Evolutionary conservation across 129 eudicot genomes (phyloP), one percentile per base, ranked within the genome.

Genomic region (Helianthus tuberosus): DNA sequence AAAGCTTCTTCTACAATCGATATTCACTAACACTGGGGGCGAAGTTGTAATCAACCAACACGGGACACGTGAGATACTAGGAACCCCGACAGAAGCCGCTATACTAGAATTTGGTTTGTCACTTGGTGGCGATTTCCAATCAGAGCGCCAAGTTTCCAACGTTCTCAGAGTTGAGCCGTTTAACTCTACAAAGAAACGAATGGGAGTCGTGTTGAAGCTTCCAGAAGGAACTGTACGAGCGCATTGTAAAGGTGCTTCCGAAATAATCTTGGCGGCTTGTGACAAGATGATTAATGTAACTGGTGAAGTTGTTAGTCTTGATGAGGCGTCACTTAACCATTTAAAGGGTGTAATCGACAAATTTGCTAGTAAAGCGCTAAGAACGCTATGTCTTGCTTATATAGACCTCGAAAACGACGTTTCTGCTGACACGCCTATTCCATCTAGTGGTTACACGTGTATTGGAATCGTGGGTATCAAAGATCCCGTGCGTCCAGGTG

Each of bases 401-500:
- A 73, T 82, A 48, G 96, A 95, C 16, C 49, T 90, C 70, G 95
- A 90, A 17, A 80, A 32, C 8, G 86, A 79, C 7, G 88, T 86
- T 41, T 80, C 91, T 41, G 71, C 77, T 3, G 81, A 82, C 8
- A 80, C 85, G 62, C 80, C 85, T 3, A 93, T 93, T 80, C 98
- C 98, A 8, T 49, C 71, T 14, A 81, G 86, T 2, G 97, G 96
- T 11, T 88, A 75, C 61, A 93, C 96, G n/a, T 90, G 96, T 78
- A 83, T 93, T 41, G 97, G 98, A 63, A 88, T 93, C 49, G 93
- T 93, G 47, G 97, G 97, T 12, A 93, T 93, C 59, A 93, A 93
- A 71, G 98, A 93, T 85, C 98, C 98, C 20, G 96, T 93, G 36
- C 90, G 97, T 7, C 98, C 98, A 3, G 97, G 98, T 68, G 98